Evolutionary conservation across 78 protist species (phyloP).

Genomic region (Diacronema lutheri): DNA sequence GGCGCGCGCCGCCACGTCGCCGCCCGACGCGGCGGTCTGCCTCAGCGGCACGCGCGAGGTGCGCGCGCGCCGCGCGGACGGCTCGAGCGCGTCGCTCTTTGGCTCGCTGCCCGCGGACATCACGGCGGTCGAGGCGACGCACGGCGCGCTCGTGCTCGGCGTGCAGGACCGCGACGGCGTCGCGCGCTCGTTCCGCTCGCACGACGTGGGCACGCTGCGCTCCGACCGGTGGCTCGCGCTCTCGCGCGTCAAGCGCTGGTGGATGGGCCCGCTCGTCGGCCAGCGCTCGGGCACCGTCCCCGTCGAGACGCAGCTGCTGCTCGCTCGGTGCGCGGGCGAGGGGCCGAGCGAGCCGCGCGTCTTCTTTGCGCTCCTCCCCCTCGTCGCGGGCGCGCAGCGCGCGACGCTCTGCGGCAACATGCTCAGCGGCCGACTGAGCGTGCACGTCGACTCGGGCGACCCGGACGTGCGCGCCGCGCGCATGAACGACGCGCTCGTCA

Average conservation of each 20-base stretch:
- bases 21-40: no score
- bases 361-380: constrained; percentile 32
- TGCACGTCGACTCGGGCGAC: background rate
- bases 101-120: no score
- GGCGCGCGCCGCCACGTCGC: no score
- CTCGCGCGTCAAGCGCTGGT: constrained; percentile 16
- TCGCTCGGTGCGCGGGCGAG: background rate
- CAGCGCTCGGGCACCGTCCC: background rate
- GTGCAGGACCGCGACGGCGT: no score
- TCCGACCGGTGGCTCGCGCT: background rate
- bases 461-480: no score
- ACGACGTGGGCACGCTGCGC: no score
- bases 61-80: no score
- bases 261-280: constrained; percentile 8
- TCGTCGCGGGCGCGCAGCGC: constrained; percentile 21
- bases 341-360: background rate
- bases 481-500: background rate
- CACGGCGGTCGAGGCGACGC: no score
- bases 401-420: constrained; percentile 13
- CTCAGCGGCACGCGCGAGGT: no score
- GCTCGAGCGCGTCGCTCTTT: no score
- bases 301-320: constrained; percentile 29
- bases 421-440: background rate
- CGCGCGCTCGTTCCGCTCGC: no score
- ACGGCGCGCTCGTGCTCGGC: no score